Conservation (phyloP, 2,329 filamentous ascomycete species). For the Colletotrichum somersetense region DNA sequence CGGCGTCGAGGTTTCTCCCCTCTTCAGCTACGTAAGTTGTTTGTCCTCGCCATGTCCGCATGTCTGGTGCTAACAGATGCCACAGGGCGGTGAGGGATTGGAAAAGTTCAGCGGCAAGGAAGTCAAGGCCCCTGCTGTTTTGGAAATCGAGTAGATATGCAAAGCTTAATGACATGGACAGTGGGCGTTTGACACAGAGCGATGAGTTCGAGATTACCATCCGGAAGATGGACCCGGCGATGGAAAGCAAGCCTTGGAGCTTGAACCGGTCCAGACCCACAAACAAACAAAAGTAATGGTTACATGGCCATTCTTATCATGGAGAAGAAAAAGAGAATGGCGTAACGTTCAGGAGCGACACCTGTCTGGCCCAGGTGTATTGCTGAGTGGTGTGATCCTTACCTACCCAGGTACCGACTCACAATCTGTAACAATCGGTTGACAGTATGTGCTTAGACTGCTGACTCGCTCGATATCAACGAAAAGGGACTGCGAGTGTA, state of each 20-base stretch:
- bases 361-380: neutral
- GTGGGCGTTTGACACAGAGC: constrained; percentile 24
- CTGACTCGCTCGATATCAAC: neutral
- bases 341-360: too few species aligned
- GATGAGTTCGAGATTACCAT: constrained; percentile 9
- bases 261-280: neutral
- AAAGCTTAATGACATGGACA: constrained; percentile 28
- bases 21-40: constrained; percentile 92
- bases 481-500: neutral
- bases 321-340: neutral
- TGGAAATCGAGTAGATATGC: constrained; percentile 59
- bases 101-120: constrained; percentile 66
- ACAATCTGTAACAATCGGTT: neutral
- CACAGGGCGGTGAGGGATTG: constrained; percentile 72
- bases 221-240: constrained; percentile 1
- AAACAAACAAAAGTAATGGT: constrained; percentile 22
- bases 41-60: neutral
- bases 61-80: constrained; percentile 42
- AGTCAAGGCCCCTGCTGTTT: constrained; percentile 64
- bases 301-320: neutral
- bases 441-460: neutral
- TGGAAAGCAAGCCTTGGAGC: constrained; percentile 9
- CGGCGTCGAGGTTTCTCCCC: constrained; percentile 90
- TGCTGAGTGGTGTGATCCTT: neutral
- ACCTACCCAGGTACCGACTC: neutral